Evolutionary conservation across 2,329 filamentous ascomycete genomes (phyloP), one percentile per base, ranked within the genome.

Genomic region (Exserohilum rostratum): DNA sequence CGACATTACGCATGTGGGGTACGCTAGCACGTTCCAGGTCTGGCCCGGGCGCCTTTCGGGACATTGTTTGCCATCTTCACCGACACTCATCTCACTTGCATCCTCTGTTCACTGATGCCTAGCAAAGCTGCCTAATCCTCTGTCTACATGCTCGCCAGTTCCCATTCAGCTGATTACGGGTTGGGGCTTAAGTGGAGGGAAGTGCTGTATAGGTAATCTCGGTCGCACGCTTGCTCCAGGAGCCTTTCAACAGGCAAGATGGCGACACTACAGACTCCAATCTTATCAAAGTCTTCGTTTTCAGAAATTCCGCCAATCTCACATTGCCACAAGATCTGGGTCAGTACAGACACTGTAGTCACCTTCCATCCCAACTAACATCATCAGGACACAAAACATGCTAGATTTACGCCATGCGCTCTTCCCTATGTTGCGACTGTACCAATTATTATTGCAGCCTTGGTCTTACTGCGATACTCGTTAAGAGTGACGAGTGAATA

Each of bases 351-450:
- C 22, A 7, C 31, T 25, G 15, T 22, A 4, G 13, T 18, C 39
- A 11, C 18, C n/a, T 25, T 17, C n/a, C 5, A 33, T 27, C 20
- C 10, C 35, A 39, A 49, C 56, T 70, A 18, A 70, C 15, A 15
- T 27, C 5, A 37, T 22, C 18, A 76, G 78, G 68, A 78, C 38
- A 54, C 59, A 13, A 61, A 61, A 58, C 67, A 68, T 35, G 77
- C 77, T 38, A 72, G 68, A 13, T 79, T 80, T 50, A 62, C 69
- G 12, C 62, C 66, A 56, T 80, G 78, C 57, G 78, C 78, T 60
- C 56, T 75, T 5, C 77, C 77, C 7, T 68, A 74, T 40, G 58
- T 79, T 12, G 67, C 72, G n/a, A 64, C 66, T 11, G 44, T 78
- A 17, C 78, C 78, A 35, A 71, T 71, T 7, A 49, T 75, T 5